These are phyloP conservation scores for Eucalyptus tenuipes DNA, from an alignment of 345 rosid genomes.

Conservation along the genomic window DNA sequence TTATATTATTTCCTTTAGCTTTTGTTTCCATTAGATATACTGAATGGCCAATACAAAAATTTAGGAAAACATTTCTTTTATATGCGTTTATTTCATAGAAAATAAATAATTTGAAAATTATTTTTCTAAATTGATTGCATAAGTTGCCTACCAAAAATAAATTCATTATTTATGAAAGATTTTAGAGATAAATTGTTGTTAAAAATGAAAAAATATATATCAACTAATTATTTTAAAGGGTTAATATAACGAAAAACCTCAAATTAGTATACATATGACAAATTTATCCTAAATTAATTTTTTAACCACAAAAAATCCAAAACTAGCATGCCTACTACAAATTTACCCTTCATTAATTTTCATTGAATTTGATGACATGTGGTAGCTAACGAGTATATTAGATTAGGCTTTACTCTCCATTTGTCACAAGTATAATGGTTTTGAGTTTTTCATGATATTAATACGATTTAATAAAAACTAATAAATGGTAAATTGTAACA, in stretches of 20 bases:
- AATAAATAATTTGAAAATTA: not conserved
- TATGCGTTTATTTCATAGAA: not conserved
- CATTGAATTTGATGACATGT: fast-evolving
- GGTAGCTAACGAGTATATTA: too few species aligned
- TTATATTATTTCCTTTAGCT: not conserved
- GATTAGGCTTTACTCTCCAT: too few species aligned
- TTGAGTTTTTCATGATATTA: too few species aligned
- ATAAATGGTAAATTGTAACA: too few species aligned
- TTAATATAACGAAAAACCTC: too few species aligned
- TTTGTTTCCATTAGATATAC: not conserved
- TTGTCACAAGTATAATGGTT: fast-evolving
- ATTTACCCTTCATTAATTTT: fast-evolving
- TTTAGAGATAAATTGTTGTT: not conserved
- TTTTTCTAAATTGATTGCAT: not conserved
- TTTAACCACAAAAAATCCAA: too few species aligned
- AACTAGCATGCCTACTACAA: fast-evolving
- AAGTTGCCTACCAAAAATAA: not conserved
- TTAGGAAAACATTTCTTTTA: not conserved
- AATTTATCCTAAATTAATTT: too few species aligned
- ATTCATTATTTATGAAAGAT: not conserved
- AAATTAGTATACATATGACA: too few species aligned
- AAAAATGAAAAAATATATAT: not conserved
- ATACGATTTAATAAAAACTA: too few species aligned
- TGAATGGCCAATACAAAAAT: not conserved
- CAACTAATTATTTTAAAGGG: not conserved